phyloP scores from a whole-genome alignment of 179 eudicot species.

The Drosera spatulata region DNA sequence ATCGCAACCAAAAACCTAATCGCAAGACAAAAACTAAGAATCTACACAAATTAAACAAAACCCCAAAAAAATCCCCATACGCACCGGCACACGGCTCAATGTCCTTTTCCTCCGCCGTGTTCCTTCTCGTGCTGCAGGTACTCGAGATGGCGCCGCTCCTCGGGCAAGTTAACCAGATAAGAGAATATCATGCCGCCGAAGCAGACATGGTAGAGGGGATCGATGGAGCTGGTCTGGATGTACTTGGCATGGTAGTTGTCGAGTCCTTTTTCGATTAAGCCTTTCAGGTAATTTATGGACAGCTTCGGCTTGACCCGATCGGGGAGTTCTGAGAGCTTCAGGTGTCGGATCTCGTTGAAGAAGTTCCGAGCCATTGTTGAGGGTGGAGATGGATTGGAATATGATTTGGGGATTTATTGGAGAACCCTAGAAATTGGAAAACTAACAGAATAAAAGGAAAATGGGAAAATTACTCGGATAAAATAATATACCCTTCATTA shows the following conservation, averaged over 20 bases:
- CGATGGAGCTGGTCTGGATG: slow-evolving; percentile 2
- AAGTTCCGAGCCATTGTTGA: slow-evolving; percentile 54
- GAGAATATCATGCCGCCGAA: slow-evolving; percentile 80
- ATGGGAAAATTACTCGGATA: no score
- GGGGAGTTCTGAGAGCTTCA: slow-evolving; percentile 64
- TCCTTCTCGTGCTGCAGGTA: slow-evolving; percentile 32
- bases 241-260: slow-evolving; percentile 4
- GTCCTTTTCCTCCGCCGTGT: no score
- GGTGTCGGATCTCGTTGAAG: slow-evolving; percentile 45
- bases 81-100: no score
- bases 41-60: no score
- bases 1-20: no score
- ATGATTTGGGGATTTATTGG: no score
- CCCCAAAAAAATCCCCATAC: no score
- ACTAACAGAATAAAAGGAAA: no score
- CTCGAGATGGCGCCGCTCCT: slow-evolving; percentile 89
- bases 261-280: slow-evolving; percentile 5
- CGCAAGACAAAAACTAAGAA: no score
- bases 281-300: slow-evolving; percentile 22
- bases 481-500: no score
- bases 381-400: not conserved
- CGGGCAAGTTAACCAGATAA: slow-evolving; percentile 83
- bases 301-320: slow-evolving; percentile 43
- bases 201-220: slow-evolving; percentile 67
- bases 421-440: no score